These are phyloP conservation scores for Suillus tomentosus DNA, from an alignment of 768 basidiomycete genomes.

Conservation along the genomic window DNA sequence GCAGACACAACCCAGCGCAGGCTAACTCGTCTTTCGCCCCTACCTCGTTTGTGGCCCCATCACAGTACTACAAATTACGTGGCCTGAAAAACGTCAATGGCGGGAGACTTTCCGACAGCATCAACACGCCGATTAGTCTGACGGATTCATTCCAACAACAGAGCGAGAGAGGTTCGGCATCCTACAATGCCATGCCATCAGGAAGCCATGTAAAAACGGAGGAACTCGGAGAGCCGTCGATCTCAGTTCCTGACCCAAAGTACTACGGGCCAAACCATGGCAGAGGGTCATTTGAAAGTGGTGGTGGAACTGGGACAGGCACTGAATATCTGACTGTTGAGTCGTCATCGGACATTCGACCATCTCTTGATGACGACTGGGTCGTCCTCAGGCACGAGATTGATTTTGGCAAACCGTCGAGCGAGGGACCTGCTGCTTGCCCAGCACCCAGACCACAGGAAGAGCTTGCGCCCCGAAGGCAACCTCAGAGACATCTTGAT, in stretches of 20 bases:
- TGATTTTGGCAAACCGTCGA: constrained; percentile 6
- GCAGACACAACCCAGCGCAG: constrained; percentile 59
- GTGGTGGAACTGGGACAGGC: constrained; percentile 7
- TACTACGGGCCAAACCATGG: constrained; percentile 58
- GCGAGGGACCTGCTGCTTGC: constrained; percentile 23
- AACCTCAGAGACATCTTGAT: constrained; percentile 16
- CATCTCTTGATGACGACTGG: constrained; percentile 49
- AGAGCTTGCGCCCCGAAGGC: constrained; percentile 9
- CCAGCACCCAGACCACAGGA: constrained; percentile 19
- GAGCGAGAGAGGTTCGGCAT: constrained; percentile 59
- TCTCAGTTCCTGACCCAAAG: constrained; percentile 40
- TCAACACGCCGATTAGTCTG: constrained; percentile 47
- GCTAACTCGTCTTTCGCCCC: constrained; percentile 72
- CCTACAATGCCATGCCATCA: constrained; percentile 59
- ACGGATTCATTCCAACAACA: constrained; percentile 65
- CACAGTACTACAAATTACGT: constrained; percentile 76
- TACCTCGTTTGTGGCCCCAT: constrained; percentile 78
- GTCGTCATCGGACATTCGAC: not conserved
- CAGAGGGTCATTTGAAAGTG: constrained; percentile 9
- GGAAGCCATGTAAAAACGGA: constrained; percentile 59
- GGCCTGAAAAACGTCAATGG: constrained; percentile 60
- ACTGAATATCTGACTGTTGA: constrained; percentile 24
- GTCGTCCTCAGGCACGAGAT: constrained; percentile 53
- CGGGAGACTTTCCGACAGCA: constrained; percentile 53
- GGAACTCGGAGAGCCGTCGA: constrained; percentile 49